Base-by-base conservation (phyloP, 495 filamentous ascomycete genomes). In the Penicillium cataractarum region DNA sequence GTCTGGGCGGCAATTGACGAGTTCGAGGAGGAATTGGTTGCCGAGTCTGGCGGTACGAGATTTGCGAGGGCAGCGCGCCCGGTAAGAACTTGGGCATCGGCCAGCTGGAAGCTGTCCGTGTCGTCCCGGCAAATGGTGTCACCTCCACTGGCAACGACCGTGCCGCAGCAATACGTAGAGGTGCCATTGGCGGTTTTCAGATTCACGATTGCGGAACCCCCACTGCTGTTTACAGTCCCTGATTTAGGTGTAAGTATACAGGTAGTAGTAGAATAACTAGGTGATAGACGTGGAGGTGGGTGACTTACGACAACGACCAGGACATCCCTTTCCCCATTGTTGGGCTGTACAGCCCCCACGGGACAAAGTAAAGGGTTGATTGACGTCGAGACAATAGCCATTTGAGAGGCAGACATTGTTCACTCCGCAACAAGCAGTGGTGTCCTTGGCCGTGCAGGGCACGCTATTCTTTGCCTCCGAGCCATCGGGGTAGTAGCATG, bases 1-100 rank as follows among this genome's bases (percentile, higher is more conserved):
- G 88, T 72, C 50, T 37, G 81, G 67, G 52, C 72, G 66, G 70
- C 81, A 1, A 48, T 55, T 76, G 76, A 8, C 76, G 50, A 39
- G 5, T 37, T 58, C 8, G 63, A 61, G 13, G 63, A 61, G 13
- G 62, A 56, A 21, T 60, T 57, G 4, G 71, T 60, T 2, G 61
- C 57, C 2, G 61, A 32, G 6, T 60, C 40, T 22, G 39, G 26
- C 32, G 32, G 39, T 4, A 68, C 60, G 19, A 63, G 60, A 49
- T 71, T 69, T 8, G 61, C 61, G 10, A 77, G 66, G 22, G 63
- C 58, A 4, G 66, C 68, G 32, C 60, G 57, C 24, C 66, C 72
- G 4, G 62, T 13, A 17, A 78, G 31, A 7, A 68, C 44, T 0
- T 58, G 44, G 15, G 58, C 67, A 21, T 62, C 49, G 21, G 60